Evolutionary conservation across 1,139 yeast species (phyloP).

Genomic region (Saccharomycopsis crataegensis): DNA sequence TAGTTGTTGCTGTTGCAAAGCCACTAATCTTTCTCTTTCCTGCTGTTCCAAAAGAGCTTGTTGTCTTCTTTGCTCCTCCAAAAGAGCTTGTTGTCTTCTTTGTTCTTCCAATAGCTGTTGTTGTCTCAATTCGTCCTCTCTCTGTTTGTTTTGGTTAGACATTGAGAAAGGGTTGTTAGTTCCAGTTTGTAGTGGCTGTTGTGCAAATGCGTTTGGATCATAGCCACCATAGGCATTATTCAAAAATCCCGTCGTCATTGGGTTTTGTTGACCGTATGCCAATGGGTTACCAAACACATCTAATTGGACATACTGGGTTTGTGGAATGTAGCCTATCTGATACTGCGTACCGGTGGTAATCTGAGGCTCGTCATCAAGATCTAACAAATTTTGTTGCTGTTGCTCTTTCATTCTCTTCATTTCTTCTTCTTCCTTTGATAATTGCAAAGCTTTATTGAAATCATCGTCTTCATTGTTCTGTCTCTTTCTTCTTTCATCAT

Average conservation of each 20-base stretch:
- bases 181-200: slow-evolving; percentile 60
- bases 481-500: slow-evolving; percentile 39
- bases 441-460: slow-evolving; percentile 69
- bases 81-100: slow-evolving; percentile 35
- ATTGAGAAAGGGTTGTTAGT: slow-evolving; percentile 74
- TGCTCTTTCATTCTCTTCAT: slow-evolving; percentile 46
- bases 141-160: slow-evolving; percentile 33
- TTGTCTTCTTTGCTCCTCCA: slow-evolving; percentile 24
- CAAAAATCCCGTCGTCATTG: slow-evolving; percentile 48
- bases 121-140: slow-evolving; percentile 34
- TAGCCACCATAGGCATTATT: slow-evolving; percentile 34
- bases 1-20: slow-evolving; percentile 27
- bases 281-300: slow-evolving; percentile 83
- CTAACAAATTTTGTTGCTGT: slow-evolving; percentile 47
- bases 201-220: slow-evolving; percentile 27
- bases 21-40: slow-evolving; percentile 21
- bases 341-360: slow-evolving; percentile 26
- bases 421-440: slow-evolving; percentile 86
- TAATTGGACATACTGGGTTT: slow-evolving; percentile 35
- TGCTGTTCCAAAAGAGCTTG: slow-evolving; percentile 26
- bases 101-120: slow-evolving; percentile 26
- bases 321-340: slow-evolving; percentile 27
- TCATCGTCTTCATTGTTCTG: slow-evolving; percentile 56
- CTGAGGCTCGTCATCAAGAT: slow-evolving; percentile 41
- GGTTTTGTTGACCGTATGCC: slow-evolving; percentile 30